These are phyloP conservation scores for Phlebiopsis flavidoalba DNA, from an alignment of 768 basidiomycete genomes.

Conservation along the genomic window DNA sequence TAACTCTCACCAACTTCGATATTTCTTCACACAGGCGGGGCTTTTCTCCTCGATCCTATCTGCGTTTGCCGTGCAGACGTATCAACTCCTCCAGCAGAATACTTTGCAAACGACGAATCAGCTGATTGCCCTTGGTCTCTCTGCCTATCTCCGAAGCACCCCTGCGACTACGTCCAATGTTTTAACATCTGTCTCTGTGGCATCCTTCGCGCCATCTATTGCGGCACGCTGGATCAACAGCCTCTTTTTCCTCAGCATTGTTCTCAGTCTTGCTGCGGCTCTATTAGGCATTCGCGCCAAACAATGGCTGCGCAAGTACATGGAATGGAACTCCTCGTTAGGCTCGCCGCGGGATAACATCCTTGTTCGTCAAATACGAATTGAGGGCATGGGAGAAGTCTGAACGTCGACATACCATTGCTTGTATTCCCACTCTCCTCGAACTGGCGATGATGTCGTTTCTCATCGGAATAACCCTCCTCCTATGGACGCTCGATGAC, in stretches of 20 bases:
- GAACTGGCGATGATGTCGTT: background rate
- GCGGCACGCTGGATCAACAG: background rate
- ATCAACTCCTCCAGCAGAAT: background rate
- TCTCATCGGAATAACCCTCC: background rate
- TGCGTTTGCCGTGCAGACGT: background rate
- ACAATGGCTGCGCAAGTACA: conserved; percentile 1
- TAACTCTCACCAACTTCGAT: too few species aligned
- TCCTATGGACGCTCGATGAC: conserved; percentile 3
- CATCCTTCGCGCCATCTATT: background rate
- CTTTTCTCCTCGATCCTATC: background rate
- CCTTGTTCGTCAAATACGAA: background rate
- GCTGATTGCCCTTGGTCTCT: background rate
- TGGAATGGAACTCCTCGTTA: background rate
- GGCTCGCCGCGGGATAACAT: background rate
- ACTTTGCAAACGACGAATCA: background rate
- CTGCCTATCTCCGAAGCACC: background rate
- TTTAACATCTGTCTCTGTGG: background rate
- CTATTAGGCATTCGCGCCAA: background rate
- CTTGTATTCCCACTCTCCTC: background rate
- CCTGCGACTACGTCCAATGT: too few species aligned
- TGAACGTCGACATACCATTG: background rate
- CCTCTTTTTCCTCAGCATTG: background rate
- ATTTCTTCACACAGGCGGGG: background rate
- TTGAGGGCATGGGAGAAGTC: background rate
- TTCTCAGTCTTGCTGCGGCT: conserved; percentile 2